A percentile compares a stretch with the other conserved stretches of the same genome.
Conservation (phyloP, 2,329 filamentous ascomycete genomes). For the Phaeosphaeria sp. region DNA sequence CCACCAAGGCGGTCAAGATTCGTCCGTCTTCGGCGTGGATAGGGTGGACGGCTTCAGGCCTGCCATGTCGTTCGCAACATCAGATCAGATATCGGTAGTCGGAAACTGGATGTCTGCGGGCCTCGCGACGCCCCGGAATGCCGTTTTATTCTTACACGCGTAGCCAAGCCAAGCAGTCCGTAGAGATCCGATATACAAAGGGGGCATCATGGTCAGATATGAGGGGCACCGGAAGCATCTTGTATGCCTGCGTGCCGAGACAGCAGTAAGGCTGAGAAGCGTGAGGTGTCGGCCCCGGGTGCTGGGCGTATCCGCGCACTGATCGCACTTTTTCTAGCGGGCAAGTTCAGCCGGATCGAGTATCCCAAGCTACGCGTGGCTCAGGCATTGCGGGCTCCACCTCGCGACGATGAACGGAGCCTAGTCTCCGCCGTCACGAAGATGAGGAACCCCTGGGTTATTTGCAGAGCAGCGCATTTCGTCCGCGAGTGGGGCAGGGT, state of each 20-base stretch:
- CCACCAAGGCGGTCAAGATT: background rate
- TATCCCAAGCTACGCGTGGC: background rate
- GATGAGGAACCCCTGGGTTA: background rate
- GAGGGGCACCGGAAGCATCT: background rate
- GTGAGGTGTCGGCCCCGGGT: background rate
- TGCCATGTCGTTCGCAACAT: background rate
- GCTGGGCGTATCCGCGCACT: background rate
- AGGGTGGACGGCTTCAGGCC: background rate
- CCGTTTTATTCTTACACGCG: background rate
- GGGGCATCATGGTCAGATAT: background rate
- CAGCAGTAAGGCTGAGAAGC: background rate
- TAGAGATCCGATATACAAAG: background rate
- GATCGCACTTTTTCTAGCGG: background rate
- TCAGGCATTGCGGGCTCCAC: background rate
- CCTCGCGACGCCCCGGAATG: background rate
- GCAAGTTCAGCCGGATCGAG: background rate
- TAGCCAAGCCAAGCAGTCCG: background rate
- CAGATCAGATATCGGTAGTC: background rate
- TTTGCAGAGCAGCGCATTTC: background rate
- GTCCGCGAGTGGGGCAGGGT: background rate
- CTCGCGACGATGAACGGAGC: background rate
- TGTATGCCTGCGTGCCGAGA: slow-evolving; percentile 1
- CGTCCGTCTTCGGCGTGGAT: background rate
- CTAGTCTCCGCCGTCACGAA: background rate
- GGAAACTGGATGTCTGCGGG: background rate